A percentile compares a stretch with the other conserved stretches of the same genome.
phyloP scores from a whole-genome alignment of 2,329 filamentous ascomycete species.

The Mycogone perniciosa region DNA sequence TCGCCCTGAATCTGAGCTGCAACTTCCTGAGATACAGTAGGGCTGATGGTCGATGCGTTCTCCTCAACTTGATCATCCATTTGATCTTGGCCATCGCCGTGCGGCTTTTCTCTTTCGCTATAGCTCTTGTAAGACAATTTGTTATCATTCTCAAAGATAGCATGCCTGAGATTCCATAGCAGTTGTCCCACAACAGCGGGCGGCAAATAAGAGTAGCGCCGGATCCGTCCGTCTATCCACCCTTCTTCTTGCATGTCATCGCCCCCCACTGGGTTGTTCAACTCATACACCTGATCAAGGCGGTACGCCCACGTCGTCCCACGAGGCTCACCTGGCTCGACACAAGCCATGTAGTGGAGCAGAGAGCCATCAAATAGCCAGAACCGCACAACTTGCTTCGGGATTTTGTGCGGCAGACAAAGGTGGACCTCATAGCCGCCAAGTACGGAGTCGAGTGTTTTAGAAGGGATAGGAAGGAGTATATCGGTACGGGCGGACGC shows the following conservation, averaged over 20 bases:
- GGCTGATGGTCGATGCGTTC: conserved; percentile 15
- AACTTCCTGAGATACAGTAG: conserved; percentile 46
- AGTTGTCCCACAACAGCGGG: conserved; percentile 52
- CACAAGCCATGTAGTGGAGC: conserved; percentile 53
- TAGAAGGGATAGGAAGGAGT: conserved; percentile 43
- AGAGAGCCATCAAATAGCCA: conserved; percentile 55
- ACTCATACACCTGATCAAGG: conserved; percentile 48
- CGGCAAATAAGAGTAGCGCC: conserved; percentile 47
- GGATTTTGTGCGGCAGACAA: conserved; percentile 50
- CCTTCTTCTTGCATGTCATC: conserved; percentile 47
- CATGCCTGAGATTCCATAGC: conserved; percentile 50
- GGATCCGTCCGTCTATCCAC: conserved; percentile 46
- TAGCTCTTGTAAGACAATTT: not conserved
- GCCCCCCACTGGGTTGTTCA: conserved; percentile 52
- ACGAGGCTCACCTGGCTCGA: conserved; percentile 43
- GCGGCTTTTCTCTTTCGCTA: not conserved
- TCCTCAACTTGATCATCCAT: conserved; percentile 9
- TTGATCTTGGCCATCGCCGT: conserved; percentile 19
- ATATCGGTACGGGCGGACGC: conserved; percentile 48
- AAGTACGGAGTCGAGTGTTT: conserved; percentile 43
- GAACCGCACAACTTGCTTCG: conserved; percentile 48
- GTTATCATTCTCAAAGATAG: conserved; percentile 34
- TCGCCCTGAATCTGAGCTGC: conserved; percentile 46
- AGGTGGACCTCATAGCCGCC: conserved; percentile 48
- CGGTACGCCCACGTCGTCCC: conserved; percentile 22